phyloP scores from a whole-genome alignment of 306 rosid genomes.

The Vigna unguiculata region DNA sequence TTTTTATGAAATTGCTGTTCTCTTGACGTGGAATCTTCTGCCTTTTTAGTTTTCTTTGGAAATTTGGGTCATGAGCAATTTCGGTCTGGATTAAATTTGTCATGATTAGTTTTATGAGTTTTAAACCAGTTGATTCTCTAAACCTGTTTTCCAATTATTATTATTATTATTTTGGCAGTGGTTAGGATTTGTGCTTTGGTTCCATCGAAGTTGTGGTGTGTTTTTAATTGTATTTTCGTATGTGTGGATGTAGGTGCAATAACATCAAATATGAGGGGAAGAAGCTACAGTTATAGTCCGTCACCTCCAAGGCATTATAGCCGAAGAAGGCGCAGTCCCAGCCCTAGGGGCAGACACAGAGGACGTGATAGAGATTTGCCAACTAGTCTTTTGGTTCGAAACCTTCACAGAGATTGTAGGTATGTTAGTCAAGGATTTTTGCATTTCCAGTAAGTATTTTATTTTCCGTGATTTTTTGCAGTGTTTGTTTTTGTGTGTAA shows the following conservation, averaged over 20 bases:
- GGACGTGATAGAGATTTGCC: conserved; percentile 69
- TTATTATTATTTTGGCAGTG: neutral
- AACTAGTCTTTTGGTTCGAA: conserved; percentile 86
- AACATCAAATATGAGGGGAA: conserved; percentile 69
- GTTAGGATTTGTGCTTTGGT: neutral
- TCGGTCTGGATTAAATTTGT: neutral
- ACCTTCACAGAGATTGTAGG: conserved; percentile 83
- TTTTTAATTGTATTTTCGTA: neutral
- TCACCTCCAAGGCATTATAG: conserved; percentile 75
- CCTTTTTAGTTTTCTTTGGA: neutral
- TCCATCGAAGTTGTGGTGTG: neutral
- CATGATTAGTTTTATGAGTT: neutral
- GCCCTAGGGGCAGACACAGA: conserved; percentile 65
- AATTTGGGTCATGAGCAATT: neutral
- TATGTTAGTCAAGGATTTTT: neutral
- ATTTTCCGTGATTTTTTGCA: neutral
- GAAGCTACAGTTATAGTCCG: conserved; percentile 87
- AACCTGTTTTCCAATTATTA: neutral
- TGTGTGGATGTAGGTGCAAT: conserved; percentile 36
- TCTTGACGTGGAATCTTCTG: neutral
- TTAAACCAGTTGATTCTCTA: neutral
- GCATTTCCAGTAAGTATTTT: neutral
- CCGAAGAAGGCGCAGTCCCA: conserved; percentile 67
- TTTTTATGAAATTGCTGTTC: neutral
- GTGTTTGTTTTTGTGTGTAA: neutral